phyloP scores from a whole-genome alignment of 2,329 filamentous ascomycete genomes.

The Golovinomyces cichoracearum region DNA sequence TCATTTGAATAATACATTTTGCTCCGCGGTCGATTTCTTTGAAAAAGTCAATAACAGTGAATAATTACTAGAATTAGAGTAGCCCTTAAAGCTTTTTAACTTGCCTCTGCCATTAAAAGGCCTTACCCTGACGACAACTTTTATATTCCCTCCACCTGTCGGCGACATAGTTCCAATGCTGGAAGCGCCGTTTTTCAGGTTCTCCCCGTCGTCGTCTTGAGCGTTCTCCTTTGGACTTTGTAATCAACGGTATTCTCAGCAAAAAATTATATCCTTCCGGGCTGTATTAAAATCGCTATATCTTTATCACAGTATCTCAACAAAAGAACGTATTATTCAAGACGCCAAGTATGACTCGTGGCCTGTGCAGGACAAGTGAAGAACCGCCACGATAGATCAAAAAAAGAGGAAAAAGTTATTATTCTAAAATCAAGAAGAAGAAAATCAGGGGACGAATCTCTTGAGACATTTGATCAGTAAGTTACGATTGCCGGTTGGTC shows the following conservation, averaged over 20 bases:
- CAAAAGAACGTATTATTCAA: background rate
- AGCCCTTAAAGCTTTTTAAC: constrained; percentile 7
- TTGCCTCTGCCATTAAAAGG: constrained; percentile 89
- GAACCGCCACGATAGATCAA: background rate
- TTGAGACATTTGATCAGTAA: background rate
- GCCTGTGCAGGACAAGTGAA: background rate
- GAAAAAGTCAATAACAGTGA: background rate
- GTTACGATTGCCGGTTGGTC: background rate
- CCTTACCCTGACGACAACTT: constrained; percentile 91
- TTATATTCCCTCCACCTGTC: constrained; percentile 69
- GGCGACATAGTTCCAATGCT: constrained; percentile 2
- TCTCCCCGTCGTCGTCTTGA: background rate
- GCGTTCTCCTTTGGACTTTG: background rate
- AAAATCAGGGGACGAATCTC: background rate
- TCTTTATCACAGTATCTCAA: background rate
- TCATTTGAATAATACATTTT: constrained; percentile 96
- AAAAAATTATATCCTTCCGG: background rate
- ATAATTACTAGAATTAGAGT: background rate
- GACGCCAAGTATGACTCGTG: background rate
- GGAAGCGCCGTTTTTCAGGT: constrained; percentile 3
- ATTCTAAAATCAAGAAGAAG: background rate
- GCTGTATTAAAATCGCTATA: background rate
- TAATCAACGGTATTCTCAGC: background rate
- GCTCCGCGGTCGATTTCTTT: constrained; percentile 69
- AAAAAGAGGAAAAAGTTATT: background rate